A percentile compares a stretch with the other conserved stretches of the same genome.
Evolutionary conservation across 2,329 filamentous ascomycete genomes (phyloP).

Genomic region (Neopestalotiopsis sp.): DNA sequence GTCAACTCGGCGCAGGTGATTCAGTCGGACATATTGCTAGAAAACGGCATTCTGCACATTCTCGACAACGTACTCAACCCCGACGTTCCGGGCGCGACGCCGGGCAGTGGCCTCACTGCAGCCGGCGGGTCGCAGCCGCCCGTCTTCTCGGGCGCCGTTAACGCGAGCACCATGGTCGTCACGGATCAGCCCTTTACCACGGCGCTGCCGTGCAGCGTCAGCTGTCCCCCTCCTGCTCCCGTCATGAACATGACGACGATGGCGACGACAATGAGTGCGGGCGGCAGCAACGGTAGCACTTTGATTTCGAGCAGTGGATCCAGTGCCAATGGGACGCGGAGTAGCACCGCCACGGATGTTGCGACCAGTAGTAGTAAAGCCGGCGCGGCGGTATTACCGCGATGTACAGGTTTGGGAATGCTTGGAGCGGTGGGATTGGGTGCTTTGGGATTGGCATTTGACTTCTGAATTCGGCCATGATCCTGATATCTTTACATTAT

Average conservation of each 20-base stretch:
- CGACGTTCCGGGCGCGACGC: slow-evolving; percentile 37
- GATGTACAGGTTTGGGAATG: not conserved
- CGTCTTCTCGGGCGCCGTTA: slow-evolving; percentile 30
- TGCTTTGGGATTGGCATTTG: not conserved
- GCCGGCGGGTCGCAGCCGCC: slow-evolving; percentile 36
- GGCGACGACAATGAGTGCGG: slow-evolving; percentile 21
- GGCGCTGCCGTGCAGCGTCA: slow-evolving; percentile 46
- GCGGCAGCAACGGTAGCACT: not conserved
- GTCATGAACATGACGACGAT: slow-evolving; percentile 4
- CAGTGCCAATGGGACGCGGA: not conserved
- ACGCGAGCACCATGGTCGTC: slow-evolving; percentile 26
- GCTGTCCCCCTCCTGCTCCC: slow-evolving; percentile 36
- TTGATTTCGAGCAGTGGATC: not conserved
- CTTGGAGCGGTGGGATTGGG: not conserved
- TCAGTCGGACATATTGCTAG: slow-evolving; percentile 57
- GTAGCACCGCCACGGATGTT: not conserved
- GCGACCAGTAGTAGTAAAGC: not conserved
- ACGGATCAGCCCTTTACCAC: slow-evolving; percentile 42
- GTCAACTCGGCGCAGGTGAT: slow-evolving; percentile 59
- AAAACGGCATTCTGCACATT: slow-evolving; percentile 64
- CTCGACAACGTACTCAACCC: slow-evolving; percentile 59
- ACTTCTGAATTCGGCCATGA: not conserved
- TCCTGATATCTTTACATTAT: not conserved
- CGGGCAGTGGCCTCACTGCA: slow-evolving; percentile 38
- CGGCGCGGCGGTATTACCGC: not conserved